Evolutionary conservation across 129 eudicot genomes (phyloP).

Genomic region (Arctium lappa): DNA sequence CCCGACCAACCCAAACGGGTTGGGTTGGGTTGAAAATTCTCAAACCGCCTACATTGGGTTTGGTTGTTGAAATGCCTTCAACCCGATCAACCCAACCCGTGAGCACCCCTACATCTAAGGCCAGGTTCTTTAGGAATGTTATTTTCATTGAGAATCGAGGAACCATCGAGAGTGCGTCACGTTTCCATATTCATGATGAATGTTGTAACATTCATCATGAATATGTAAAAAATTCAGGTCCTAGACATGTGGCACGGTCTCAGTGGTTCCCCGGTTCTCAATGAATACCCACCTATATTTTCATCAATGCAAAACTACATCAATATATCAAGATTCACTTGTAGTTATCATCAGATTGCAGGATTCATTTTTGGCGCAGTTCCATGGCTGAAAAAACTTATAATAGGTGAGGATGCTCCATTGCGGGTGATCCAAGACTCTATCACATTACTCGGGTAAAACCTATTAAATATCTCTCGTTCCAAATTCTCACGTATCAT

Average conservation of each 20-base stretch:
- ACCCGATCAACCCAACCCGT: too few relatives aligned
- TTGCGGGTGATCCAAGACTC: slow-evolving; percentile 75
- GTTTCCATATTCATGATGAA: too few relatives aligned
- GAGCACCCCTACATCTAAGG: too few relatives aligned
- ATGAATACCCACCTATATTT: not conserved
- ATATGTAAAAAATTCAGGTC: too few relatives aligned
- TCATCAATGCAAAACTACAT: not conserved
- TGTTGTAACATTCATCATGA: too few relatives aligned
- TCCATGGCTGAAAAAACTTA: slow-evolving; percentile 49
- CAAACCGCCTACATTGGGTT: too few relatives aligned
- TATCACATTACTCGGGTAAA: slow-evolving; percentile 69
- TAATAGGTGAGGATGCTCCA: slow-evolving; percentile 73
- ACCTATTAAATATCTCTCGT: slow-evolving; percentile 41
- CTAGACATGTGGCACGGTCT: too few relatives aligned
- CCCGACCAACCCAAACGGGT: too few relatives aligned
- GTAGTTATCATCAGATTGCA: slow-evolving; percentile 41
- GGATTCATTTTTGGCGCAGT: slow-evolving; percentile 68
- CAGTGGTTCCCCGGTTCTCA: too few relatives aligned
- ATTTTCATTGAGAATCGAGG: not conserved
- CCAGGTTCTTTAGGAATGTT: not conserved
- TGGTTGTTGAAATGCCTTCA: too few relatives aligned
- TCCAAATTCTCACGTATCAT: too few relatives aligned
- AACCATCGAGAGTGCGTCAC: not conserved
- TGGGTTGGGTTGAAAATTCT: too few relatives aligned
- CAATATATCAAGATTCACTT: not conserved